phyloP scores from a whole-genome alignment of 192 early-diverging fungal genomes.

The Backusella circina region DNA sequence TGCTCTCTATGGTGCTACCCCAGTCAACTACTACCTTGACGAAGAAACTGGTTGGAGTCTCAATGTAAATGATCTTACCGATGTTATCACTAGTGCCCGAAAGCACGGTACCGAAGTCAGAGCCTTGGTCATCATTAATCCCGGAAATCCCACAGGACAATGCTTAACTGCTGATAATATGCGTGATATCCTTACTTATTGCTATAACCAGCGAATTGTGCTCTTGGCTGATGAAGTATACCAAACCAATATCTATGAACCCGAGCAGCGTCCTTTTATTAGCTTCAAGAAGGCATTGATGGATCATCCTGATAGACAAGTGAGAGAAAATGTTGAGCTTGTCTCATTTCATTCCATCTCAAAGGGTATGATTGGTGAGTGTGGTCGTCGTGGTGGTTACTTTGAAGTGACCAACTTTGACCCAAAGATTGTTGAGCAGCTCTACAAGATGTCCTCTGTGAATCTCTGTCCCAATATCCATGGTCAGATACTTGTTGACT shows the following conservation, averaged over 20 bases:
- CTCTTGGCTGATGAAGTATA: constrained; percentile 97
- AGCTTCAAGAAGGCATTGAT: constrained; percentile 94
- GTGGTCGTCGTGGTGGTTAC: constrained; percentile 95
- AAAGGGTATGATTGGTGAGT: constrained; percentile 98
- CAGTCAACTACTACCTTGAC: constrained; percentile 92
- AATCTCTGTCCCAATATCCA: constrained; percentile 90
- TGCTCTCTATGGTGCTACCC: constrained; percentile 71
- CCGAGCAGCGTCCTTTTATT: constrained; percentile 76
- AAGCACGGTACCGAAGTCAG: constrained; percentile 78
- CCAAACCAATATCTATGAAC: constrained; percentile 91
- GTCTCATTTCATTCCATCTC: constrained; percentile 95
- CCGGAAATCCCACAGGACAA: constrained; percentile 98
- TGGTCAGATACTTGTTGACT: constrained; percentile 90
- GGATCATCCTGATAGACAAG: constrained; percentile 29
- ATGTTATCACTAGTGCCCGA: constrained; percentile 56
- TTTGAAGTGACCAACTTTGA: constrained; percentile 89
- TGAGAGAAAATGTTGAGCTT: constrained; percentile 65
- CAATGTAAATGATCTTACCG: constrained; percentile 59
- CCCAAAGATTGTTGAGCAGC: constrained; percentile 64
- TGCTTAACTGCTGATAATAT: constrained; percentile 77
- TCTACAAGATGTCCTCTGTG: constrained; percentile 94
- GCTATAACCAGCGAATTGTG: constrained; percentile 74
- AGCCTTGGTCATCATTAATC: constrained; percentile 95
- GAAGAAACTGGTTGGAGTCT: constrained; percentile 84
- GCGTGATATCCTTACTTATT: constrained; percentile 83